These are phyloP conservation scores for Liriodendron chinense DNA, from an alignment of 164 flowering plant genomes.

Conservation along the genomic window DNA sequence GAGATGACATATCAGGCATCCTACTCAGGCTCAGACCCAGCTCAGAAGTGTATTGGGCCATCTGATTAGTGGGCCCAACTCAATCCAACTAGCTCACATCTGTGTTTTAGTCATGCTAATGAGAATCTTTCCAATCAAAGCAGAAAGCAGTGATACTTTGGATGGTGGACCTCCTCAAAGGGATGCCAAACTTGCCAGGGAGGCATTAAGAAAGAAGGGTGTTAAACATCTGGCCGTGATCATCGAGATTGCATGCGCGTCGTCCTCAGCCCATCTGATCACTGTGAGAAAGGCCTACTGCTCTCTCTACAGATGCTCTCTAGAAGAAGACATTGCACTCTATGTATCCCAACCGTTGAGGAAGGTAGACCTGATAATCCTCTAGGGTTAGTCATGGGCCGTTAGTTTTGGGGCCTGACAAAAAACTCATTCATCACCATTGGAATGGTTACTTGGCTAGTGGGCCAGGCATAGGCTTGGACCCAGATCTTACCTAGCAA, in stretches of 20 bases:
- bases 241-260: slow-evolving; percentile 73
- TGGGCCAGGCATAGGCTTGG: too few relatives aligned
- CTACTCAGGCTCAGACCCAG: too few relatives aligned
- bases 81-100: neutral
- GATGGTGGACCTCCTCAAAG: slow-evolving; percentile 68
- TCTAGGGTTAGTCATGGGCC: neutral
- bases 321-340: slow-evolving; percentile 63
- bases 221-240: slow-evolving; percentile 32
- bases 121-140: neutral
- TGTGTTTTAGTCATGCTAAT: neutral
- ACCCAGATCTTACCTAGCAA: too few relatives aligned
- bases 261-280: slow-evolving; percentile 59
- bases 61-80: neutral
- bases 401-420: too few relatives aligned
- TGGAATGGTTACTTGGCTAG: too few relatives aligned
- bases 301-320: slow-evolving; percentile 52
- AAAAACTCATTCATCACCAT: too few relatives aligned
- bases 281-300: slow-evolving; percentile 67
- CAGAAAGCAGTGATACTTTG: slow-evolving; percentile 80
- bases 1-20: too few relatives aligned
- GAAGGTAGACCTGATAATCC: neutral
- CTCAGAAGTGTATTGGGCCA: too few relatives aligned
- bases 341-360: slow-evolving; percentile 16
- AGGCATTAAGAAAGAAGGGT: slow-evolving; percentile 43
- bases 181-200: slow-evolving; percentile 66